Evolutionary conservation across 768 basidiomycete genomes (phyloP).

Genomic region (Amyloporia xantha): DNA sequence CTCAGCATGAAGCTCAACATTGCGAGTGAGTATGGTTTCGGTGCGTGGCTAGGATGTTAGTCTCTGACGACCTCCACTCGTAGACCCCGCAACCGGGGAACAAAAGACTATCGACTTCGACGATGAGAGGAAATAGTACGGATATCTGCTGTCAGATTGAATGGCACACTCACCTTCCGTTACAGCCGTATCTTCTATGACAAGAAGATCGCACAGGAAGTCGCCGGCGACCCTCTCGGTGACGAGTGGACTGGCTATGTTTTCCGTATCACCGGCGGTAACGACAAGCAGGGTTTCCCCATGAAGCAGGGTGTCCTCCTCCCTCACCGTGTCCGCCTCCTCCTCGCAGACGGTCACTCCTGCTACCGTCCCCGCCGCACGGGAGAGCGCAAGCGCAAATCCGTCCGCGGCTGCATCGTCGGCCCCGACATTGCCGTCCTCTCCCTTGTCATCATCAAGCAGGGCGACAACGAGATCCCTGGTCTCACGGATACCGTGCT

Average conservation of each 20-base stretch:
- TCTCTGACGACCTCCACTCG: neutral
- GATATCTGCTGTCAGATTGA: too few relatives aligned
- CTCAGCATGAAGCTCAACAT: slow-evolving; percentile 94
- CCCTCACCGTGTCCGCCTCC: slow-evolving; percentile 87
- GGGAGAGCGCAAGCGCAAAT: slow-evolving; percentile 98
- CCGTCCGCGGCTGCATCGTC: slow-evolving; percentile 97
- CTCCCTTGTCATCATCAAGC: slow-evolving; percentile 91
- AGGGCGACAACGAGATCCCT: slow-evolving; percentile 85
- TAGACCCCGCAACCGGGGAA: slow-evolving; percentile 93
- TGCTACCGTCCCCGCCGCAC: slow-evolving; percentile 91
- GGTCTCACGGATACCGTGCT: slow-evolving; percentile 89
- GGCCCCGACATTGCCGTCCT: slow-evolving; percentile 95
- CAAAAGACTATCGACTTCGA: slow-evolving; percentile 96
- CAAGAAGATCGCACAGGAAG: slow-evolving; percentile 95
- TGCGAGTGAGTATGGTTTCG: slow-evolving; percentile 67
- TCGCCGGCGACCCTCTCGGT: slow-evolving; percentile 83
- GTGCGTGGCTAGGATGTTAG: neutral
- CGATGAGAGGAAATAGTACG: slow-evolving; percentile 82
- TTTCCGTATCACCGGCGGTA: slow-evolving; percentile 94
- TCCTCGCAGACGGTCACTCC: slow-evolving; percentile 94
- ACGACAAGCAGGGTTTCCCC: slow-evolving; percentile 98
- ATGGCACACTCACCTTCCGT: too few relatives aligned
- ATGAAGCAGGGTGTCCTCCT: slow-evolving; percentile 99
- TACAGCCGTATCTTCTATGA: slow-evolving; percentile 90
- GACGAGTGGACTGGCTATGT: slow-evolving; percentile 98